These are phyloP conservation scores for Nelumbo lutea DNA, from an alignment of 164 flowering plant genomes.

Conservation along the genomic window DNA sequence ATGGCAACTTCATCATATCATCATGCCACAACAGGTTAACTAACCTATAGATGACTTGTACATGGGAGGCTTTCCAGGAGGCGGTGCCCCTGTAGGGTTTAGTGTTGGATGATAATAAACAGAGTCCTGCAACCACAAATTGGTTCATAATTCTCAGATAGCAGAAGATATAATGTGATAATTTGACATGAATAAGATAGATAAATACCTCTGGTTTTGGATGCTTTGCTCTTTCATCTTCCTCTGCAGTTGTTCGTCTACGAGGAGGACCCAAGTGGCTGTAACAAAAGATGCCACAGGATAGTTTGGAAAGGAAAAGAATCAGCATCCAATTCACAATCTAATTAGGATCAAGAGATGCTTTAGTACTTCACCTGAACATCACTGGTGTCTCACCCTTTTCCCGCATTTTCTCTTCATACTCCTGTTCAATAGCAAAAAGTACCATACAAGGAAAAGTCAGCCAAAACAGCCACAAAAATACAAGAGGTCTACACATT, in stretches of 20 bases:
- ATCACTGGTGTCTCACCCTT: constrained; percentile 98
- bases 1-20: background rate
- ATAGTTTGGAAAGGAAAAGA: background rate
- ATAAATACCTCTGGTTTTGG: constrained; percentile 80
- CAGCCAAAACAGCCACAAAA: no score
- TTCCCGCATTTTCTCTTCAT: constrained; percentile 81
- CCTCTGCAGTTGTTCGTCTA: constrained; percentile 72
- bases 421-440: constrained; percentile 46
- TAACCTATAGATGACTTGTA: constrained; percentile 89
- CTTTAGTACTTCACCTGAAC: constrained; percentile 64
- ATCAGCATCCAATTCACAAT: background rate
- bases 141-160: constrained; percentile 1
- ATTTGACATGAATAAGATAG: constrained; percentile 5
- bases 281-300: constrained; percentile 21
- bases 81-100: constrained; percentile 98
- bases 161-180: background rate
- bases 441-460: no score
- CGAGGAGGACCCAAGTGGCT: constrained; percentile 94
- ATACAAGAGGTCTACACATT: no score
- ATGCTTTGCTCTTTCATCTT: constrained; percentile 84
- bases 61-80: constrained; percentile 99
- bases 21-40: background rate
- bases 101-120: constrained; percentile 93
- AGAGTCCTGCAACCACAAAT: constrained; percentile 67
- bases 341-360: background rate